These are phyloP conservation scores for Epichloe bromicola DNA, from an alignment of 2,329 filamentous ascomycete genomes.

Conservation along the genomic window DNA sequence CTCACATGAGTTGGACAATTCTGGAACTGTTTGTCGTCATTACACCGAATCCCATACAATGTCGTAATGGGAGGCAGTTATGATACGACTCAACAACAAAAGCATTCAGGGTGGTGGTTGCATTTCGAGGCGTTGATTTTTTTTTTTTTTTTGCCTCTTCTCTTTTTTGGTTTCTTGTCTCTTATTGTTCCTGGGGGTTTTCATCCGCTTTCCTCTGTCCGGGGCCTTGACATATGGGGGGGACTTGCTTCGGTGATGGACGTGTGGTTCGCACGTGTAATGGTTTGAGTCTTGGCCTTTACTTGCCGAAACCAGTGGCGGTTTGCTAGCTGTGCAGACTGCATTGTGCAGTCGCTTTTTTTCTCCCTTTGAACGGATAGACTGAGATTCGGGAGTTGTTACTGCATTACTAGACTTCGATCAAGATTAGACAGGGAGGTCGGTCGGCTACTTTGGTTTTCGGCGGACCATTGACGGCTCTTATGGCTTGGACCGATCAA, in stretches of 20 bases:
- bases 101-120: slow-evolving; percentile 19
- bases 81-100: slow-evolving; percentile 9
- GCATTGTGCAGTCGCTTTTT: slow-evolving; percentile 13
- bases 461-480: slow-evolving; percentile 19
- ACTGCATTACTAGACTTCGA: slow-evolving; percentile 26
- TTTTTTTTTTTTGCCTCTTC: slow-evolving; percentile 7
- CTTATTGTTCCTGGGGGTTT: slow-evolving; percentile 5
- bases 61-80: background rate
- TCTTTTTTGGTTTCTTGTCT: slow-evolving; percentile 6
- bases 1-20: slow-evolving; percentile 2
- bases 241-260: slow-evolving; percentile 1
- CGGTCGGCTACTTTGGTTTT: slow-evolving; percentile 15
- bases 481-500: slow-evolving; percentile 22
- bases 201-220: background rate
- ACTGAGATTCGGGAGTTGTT: slow-evolving; percentile 23
- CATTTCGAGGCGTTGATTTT: slow-evolving; percentile 26
- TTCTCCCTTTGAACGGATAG: slow-evolving; percentile 15
- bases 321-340: slow-evolving; percentile 17
- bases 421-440: slow-evolving; percentile 25
- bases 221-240: slow-evolving; percentile 2
- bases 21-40: slow-evolving; percentile 4
- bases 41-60: background rate
- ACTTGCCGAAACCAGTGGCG: slow-evolving; percentile 3
- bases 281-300: slow-evolving; percentile 1
- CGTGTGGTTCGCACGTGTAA: background rate